Evolutionary conservation across 495 filamentous ascomycete species (phyloP).

Genomic region (Penicillium ucsense): DNA sequence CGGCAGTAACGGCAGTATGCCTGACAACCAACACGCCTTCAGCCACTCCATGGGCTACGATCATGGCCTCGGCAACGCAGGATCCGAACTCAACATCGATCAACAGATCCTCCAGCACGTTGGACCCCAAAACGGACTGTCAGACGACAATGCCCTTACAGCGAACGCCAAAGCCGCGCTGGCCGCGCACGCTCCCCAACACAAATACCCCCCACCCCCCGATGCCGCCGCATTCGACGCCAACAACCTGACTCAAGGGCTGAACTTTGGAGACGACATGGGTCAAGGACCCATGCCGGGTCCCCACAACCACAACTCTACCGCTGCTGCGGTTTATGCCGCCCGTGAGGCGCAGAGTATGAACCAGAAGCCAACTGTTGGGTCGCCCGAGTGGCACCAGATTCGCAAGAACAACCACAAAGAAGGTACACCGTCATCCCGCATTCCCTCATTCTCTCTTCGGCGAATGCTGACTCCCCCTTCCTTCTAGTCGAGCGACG

Average conservation of each 20-base stretch:
- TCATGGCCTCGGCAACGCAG: conserved; percentile 27
- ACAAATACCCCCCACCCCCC: conserved; percentile 37
- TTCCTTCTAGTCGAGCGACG: conserved; percentile 73
- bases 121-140: conserved; percentile 36
- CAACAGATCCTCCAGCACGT: conserved; percentile 42
- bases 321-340: conserved; percentile 39
- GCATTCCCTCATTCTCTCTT: not conserved
- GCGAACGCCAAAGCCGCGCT: conserved; percentile 40
- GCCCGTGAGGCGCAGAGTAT: conserved; percentile 36
- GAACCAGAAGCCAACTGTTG: conserved; percentile 74
- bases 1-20: conserved; percentile 38
- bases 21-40: conserved; percentile 31
- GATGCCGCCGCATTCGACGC: conserved; percentile 31
- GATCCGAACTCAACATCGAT: conserved; percentile 37
- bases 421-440: conserved; percentile 58
- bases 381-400: conserved; percentile 96
- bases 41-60: conserved; percentile 34
- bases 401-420: conserved; percentile 97
- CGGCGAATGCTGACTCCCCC: conserved; percentile 1
- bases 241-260: conserved; percentile 30
- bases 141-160: conserved; percentile 38
- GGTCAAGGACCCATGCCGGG: conserved; percentile 27
- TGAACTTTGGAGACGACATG: conserved; percentile 39
- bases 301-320: conserved; percentile 35
- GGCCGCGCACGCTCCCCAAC: conserved; percentile 34